Conservation (phyloP, 768 basidiomycete species). For the Russula virescens region DNA sequence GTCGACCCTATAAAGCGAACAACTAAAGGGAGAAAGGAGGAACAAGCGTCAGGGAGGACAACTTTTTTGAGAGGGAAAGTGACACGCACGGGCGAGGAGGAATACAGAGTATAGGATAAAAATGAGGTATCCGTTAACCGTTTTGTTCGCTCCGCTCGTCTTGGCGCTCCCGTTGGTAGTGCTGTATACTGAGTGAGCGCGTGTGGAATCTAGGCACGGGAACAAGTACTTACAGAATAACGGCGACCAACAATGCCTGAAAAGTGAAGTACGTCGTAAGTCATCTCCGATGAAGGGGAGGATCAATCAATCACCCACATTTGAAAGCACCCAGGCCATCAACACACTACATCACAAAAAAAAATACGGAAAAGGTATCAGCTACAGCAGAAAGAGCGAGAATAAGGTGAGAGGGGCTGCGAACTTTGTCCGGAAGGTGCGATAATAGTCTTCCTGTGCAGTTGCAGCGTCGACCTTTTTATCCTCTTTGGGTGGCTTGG, state of each 20-base stretch:
- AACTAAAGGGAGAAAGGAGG: slow-evolving; percentile 39
- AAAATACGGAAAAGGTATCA: background rate
- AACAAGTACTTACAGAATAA: slow-evolving; percentile 52
- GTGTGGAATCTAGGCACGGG: background rate
- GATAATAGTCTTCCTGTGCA: slow-evolving; percentile 80
- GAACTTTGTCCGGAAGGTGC: slow-evolving; percentile 83
- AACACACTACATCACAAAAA: slow-evolving; percentile 46
- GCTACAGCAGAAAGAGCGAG: slow-evolving; percentile 21
- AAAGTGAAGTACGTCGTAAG: background rate
- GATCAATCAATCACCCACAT: slow-evolving; percentile 43
- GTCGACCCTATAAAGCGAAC: slow-evolving; percentile 81
- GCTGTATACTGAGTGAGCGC: slow-evolving; percentile 25
- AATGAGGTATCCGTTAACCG: slow-evolving; percentile 83
- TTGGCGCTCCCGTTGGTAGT: slow-evolving; percentile 48
- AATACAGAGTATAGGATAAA: slow-evolving; percentile 87
- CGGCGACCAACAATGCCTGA: slow-evolving; percentile 66
- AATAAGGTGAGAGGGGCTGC: slow-evolving; percentile 23
- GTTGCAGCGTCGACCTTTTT: slow-evolving; percentile 55
- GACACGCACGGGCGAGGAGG: slow-evolving; percentile 71
- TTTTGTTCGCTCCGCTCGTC: slow-evolving; percentile 39
- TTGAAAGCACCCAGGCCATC: slow-evolving; percentile 83
- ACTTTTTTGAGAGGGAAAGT: background rate
- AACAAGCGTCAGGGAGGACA: background rate
- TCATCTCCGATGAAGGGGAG: slow-evolving; percentile 17
- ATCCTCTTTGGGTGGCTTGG: slow-evolving; percentile 72